Base-by-base conservation (phyloP, 2,329 filamentous ascomycete genomes). In the Coniella vitis region DNA sequence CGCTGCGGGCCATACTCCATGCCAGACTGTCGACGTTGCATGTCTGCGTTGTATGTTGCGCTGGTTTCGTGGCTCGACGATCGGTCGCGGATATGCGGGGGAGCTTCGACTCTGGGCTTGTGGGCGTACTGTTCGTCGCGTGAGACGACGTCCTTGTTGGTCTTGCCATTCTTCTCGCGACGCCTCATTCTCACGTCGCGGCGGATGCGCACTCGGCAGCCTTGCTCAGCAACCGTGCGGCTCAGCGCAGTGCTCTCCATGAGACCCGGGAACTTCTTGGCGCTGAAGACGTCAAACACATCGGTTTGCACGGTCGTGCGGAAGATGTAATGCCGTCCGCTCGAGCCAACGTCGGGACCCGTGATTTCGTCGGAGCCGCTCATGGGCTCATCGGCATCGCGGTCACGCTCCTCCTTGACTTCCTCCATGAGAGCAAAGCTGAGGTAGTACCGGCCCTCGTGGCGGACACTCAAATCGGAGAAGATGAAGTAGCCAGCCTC, bases 211-310 rank as follows among this genome's bases (percentile, higher is more conserved):
- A 98, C 93, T 57, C 91, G 88, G 66, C 93, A 97, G 51, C 93
- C 93, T 68, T 98, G 93, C 66, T 98, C 91, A 16, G 91, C 90
- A 38, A 98, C 90, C 32, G 88, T 86, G 54, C 90, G 86, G 68
- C 90, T 96, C 43, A 97, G 74, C 12, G 79, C 73, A 0, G 93
- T 98, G 70, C 90, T 96, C 65, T 93, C 88, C 38, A 87, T 85
- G 51, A 97, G 73, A 16, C 91, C 93, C 14, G 93, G 93, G 70
- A 98, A 98, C 72, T 96, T 97, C 82, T 97, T 98, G 45, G 93
- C 93, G 59, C 90, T 96, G 72, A 79, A 97, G 37, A 97, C 93
- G 42, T 81, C 83, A 65, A 98, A 97, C 0, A 87, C 82, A 12
- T 77, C 70, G 0, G 93, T 95, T 72, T 91, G 90, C n/a, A 51